Evolutionary conservation across 768 basidiomycete genomes (phyloP), one percentile per base, ranked within the genome.

Genomic region (Rhizopogon vinicolor): DNA sequence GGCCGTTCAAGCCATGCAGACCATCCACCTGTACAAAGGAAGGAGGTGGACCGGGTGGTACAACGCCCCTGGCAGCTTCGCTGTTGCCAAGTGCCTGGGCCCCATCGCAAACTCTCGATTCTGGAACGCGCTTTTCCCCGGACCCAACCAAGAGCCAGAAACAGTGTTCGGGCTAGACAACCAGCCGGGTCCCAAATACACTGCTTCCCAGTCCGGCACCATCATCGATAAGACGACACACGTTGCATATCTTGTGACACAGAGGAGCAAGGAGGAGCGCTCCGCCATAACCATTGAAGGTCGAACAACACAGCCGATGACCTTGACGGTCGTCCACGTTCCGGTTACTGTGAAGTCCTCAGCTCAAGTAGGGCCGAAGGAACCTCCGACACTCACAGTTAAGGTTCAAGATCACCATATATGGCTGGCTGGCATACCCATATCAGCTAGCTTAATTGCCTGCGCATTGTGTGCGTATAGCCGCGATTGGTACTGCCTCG

Each of bases 161-260:
- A 7, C 43, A n/a, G 62, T 64, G 12, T 72, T 72, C 45, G 57
- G 55, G 6, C 51, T 72, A 43, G 61, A 58, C n/a, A 72, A 68
- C 14, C 56, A 58, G 44, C 12, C n/a, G 41, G 72, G 72, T 2
- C 89, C 89, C 41, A 87, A 88, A 59, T 93, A 82, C 68, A 83
- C 84, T 58, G 84, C 87, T 1, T 82, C 89, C 60, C 84, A n/a
- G 72, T 93, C 49, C 78, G 87, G 68, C 70, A 89, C 59, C 79
- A 75, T 53, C 68, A 73, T 42, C 76, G 68, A 3, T 64, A 68
- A 5, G 74, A 81, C 63, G 75, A 80, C 43, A 74, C 86, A 25
- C 71, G 81, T 63, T 83, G 90, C 29, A 77, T 72, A 52, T 85
- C 86, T 72, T 78, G 81, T 19, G 3, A 51, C 22, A 22, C 22